These are phyloP conservation scores for Colletotrichum sp. DNA, from an alignment of 2,329 filamentous ascomycete genomes.

Conservation along the genomic window DNA sequence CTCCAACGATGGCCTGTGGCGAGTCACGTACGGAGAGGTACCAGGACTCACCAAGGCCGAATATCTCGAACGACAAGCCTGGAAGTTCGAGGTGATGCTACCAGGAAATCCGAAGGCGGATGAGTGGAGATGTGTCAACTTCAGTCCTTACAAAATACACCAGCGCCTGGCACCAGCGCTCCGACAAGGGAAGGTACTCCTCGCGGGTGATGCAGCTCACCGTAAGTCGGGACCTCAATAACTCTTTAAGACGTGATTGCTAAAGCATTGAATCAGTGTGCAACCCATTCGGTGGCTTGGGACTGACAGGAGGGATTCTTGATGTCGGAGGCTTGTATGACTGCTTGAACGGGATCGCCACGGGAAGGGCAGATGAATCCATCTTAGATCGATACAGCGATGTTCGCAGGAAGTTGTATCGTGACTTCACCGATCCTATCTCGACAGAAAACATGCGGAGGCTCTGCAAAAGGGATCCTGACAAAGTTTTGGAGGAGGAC, in stretches of 20 bases:
- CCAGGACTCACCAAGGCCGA: background rate
- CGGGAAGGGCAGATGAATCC: background rate
- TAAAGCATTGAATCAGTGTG: background rate
- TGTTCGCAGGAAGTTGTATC: background rate
- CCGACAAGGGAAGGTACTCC: background rate
- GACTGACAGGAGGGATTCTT: background rate
- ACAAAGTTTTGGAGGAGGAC: background rate
- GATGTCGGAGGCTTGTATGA: background rate
- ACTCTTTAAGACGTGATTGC: background rate
- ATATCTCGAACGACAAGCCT: background rate
- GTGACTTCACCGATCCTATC: background rate
- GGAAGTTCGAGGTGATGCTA: background rate
- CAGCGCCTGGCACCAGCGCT: background rate
- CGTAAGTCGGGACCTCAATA: background rate
- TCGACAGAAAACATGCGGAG: background rate
- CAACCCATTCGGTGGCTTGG: background rate
- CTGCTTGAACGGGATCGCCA: background rate
- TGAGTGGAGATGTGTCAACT: background rate
- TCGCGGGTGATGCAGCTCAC: background rate
- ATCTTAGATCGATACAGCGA: background rate
- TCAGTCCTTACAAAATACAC: background rate
- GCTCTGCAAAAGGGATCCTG: background rate
- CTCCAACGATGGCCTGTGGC: background rate
- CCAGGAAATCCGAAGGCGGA: background rate
- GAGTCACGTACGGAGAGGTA: background rate